Evolutionary conservation across 148 eudicot species (phyloP), one percentile per base, ranked within the genome.

Genomic region (Chenopodium suecicum): DNA sequence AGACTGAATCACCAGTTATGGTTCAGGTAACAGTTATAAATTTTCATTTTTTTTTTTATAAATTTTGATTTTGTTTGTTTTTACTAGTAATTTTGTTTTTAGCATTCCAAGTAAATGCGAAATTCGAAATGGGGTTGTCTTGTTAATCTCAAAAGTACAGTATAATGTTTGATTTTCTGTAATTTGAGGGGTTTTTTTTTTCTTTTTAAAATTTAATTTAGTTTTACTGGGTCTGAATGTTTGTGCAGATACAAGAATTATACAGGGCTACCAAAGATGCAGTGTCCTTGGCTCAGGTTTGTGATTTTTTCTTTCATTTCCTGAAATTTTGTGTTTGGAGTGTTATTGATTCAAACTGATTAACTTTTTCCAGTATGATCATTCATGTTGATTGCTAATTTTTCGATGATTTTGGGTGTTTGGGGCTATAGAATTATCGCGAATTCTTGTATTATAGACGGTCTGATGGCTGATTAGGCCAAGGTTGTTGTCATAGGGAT

Each of bases 231-330:
- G 25, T 79, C 48, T 81, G 14, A 52, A 67, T 76, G 44, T 32
- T 47, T 82, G 75, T 87, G 87, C 92, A 97, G 98, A 92, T 97
- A 84, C 99, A 97, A 84, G 90, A 91, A 79, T 75, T 94, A 88
- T 83, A 84, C 81, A 82, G 96, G 88, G 88, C 89, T 83, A 85
- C 83, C 74, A 91, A 92, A 85, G 98, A 89, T 91, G 92, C 91
- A 62, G 84, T 90, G 75, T 97, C 99, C 50, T 86, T 97, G 47
- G 99, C 98, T 85, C 99, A 97, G 99, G 99, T 97, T 87, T 89
- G 90, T 81, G 82, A 88, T 68, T 5, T 80, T 56, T 78, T 84
- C 75, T 79, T 68, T 48, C 8, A 27, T 77, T 85, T 77, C 23
- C 20, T 67, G 20, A 64, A 52, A 52, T 41, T 41, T 12, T 52